A percentile compares a stretch with the other conserved stretches of the same genome.
Evolutionary conservation across 805 yeast genomes (phyloP).

Genomic region (Suhomyces kilbournensis): DNA sequence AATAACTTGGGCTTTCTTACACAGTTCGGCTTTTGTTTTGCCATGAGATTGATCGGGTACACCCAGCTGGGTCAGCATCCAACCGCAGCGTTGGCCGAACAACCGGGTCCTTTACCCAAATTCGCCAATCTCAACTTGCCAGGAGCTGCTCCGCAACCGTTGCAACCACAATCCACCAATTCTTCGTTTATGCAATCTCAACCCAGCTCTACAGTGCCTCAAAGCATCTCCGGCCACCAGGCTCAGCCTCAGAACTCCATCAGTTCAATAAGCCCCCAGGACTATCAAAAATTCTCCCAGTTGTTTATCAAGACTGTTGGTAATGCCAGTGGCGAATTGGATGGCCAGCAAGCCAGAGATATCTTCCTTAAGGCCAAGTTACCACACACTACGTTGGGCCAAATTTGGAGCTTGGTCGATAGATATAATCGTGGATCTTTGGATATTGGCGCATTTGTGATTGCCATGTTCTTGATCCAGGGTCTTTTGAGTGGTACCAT

Average conservation of each 20-base stretch:
- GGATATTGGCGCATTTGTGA: conserved; percentile 69
- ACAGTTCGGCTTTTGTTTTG: conserved; percentile 75
- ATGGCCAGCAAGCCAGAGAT: conserved; percentile 78
- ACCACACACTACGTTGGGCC: conserved; percentile 73
- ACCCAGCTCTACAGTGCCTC: conserved; percentile 37
- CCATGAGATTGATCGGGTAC: conserved; percentile 86
- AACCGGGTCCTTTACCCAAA: conserved; percentile 63
- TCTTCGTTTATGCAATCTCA: conserved; percentile 41
- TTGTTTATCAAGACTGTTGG: conserved; percentile 67
- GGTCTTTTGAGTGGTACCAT: conserved; percentile 66
- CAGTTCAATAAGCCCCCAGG: conserved; percentile 55
- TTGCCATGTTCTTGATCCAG: conserved; percentile 95
- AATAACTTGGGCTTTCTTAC: conserved; percentile 81
- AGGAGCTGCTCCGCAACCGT: conserved; percentile 8
- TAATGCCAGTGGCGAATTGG: conserved; percentile 53
- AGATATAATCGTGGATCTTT: conserved; percentile 70
- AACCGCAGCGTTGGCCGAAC: conserved; percentile 49
- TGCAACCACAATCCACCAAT: conserved; percentile 33
- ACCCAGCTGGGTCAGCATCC: conserved; percentile 70
- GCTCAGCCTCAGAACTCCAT: conserved; percentile 30
- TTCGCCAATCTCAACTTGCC: conserved; percentile 38
- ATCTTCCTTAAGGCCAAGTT: conserved; percentile 87
- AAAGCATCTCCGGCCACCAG: conserved; percentile 32
- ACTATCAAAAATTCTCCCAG: conserved; percentile 61
- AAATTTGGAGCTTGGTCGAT: conserved; percentile 88